These are phyloP conservation scores for Gracilaria gracilis DNA, from an alignment of 23 red algal species.

Conservation along the genomic window DNA sequence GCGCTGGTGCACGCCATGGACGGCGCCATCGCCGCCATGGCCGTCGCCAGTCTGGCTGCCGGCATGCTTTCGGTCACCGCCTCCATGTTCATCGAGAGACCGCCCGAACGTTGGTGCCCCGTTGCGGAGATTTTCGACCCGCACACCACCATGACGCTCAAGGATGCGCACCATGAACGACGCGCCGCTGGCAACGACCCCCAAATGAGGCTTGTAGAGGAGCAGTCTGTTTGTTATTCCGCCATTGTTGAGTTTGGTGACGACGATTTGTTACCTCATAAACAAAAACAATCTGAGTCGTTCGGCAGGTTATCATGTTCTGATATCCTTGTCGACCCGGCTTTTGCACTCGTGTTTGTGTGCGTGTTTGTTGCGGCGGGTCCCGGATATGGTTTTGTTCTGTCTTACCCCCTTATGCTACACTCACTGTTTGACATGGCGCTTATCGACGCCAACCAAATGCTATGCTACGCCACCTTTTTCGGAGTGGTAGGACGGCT, in stretches of 20 bases:
- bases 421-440: constrained; percentile 17
- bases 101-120: constrained; percentile 35
- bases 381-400: constrained; percentile 60
- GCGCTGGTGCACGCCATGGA: constrained; percentile 22
- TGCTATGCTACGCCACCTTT: constrained; percentile 52
- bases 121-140: constrained; percentile 27
- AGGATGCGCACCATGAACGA: constrained; percentile 4
- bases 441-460: constrained; percentile 32
- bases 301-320: constrained; percentile 33
- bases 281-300: constrained; percentile 1
- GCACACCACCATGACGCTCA: constrained; percentile 13
- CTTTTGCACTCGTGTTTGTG: constrained; percentile 48
- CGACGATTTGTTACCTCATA: background rate
- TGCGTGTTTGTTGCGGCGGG: constrained; percentile 35
- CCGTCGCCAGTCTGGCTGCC: constrained; percentile 36
- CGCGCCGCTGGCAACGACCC: background rate
- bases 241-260: constrained; percentile 2
- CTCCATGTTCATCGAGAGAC: constrained; percentile 31
- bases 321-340: constrained; percentile 34
- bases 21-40: constrained; percentile 43
- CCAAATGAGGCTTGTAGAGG: background rate
- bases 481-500: constrained; percentile 58
- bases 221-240: background rate
- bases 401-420: constrained; percentile 47
- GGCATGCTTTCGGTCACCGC: constrained; percentile 1